phyloP scores from a whole-genome alignment of 192 early-diverging fungal species.

The Fimicolochytrium jonesii region DNA sequence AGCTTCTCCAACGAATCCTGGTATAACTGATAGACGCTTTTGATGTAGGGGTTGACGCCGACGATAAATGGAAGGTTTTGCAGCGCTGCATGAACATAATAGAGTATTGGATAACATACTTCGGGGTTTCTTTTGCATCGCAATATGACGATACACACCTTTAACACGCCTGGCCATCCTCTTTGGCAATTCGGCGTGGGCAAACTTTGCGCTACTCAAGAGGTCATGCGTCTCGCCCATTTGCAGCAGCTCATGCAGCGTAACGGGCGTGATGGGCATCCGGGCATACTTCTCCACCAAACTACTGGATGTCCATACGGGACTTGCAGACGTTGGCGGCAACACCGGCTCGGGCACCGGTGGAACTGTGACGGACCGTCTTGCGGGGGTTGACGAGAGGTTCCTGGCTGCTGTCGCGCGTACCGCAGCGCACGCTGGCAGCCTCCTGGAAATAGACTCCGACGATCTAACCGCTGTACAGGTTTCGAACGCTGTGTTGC shows the following conservation, averaged over 20 bases:
- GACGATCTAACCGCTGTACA: too few relatives aligned
- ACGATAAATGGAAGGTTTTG: constrained; percentile 94
- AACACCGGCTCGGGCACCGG: too few relatives aligned
- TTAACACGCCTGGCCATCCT: constrained; percentile 82
- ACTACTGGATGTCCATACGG: constrained; percentile 18
- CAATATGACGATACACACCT: constrained; percentile 27
- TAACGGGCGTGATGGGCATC: constrained; percentile 62
- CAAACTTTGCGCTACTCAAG: constrained; percentile 28
- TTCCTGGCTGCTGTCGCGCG: too few relatives aligned
- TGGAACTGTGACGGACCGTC: too few relatives aligned
- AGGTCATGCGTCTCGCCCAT: constrained; percentile 62
- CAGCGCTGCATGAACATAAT: too few relatives aligned
- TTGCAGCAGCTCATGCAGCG: constrained; percentile 69
- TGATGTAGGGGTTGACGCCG: constrained; percentile 91
- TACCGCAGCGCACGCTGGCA: too few relatives aligned
- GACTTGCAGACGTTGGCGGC: constrained; percentile 2
- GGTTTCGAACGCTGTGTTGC: too few relatives aligned
- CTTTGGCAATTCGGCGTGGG: constrained; percentile 73
- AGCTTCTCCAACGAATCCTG: constrained; percentile 65
- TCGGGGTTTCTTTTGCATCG: too few relatives aligned
- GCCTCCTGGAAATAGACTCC: too few relatives aligned
- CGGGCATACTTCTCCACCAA: constrained; percentile 38
- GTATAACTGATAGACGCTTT: constrained; percentile 70
- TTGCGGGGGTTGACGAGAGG: too few relatives aligned
- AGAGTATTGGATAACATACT: too few relatives aligned